Conservation (phyloP, 2,329 filamentous ascomycete species). For the Trichoderma asperellum region DNA sequence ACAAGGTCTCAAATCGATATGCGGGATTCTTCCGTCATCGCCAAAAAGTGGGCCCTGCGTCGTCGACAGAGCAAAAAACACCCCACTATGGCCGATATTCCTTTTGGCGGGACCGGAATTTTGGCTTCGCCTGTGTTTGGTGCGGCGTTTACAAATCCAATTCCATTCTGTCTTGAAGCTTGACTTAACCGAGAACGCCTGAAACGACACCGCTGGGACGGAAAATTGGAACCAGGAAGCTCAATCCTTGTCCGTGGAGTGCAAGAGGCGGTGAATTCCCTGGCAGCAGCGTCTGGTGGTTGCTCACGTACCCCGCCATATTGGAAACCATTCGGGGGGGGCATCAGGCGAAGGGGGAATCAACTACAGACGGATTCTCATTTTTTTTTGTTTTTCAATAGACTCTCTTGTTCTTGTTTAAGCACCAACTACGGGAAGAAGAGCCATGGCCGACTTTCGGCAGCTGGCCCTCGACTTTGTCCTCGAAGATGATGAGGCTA, state of each 20-base stretch:
- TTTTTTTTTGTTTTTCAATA: neutral
- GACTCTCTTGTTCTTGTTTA: neutral
- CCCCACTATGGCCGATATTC: slow-evolving; percentile 26
- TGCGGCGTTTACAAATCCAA: slow-evolving; percentile 16
- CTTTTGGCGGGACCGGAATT: neutral
- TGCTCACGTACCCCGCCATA: slow-evolving; percentile 22
- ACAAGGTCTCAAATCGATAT: neutral
- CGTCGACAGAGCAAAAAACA: slow-evolving; percentile 18
- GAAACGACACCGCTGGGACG: neutral
- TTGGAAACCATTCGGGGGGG: neutral
- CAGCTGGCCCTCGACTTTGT: slow-evolving; percentile 60
- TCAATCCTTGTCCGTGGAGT: neutral
- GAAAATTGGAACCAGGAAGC: neutral
- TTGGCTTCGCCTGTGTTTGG: slow-evolving; percentile 1
- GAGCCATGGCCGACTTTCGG: slow-evolving; percentile 54
- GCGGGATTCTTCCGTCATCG: slow-evolving; percentile 29
- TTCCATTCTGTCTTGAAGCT: neutral
- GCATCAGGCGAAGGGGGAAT: neutral
- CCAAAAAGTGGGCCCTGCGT: slow-evolving; percentile 26
- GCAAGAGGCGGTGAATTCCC: neutral
- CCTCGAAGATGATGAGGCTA: slow-evolving; percentile 53
- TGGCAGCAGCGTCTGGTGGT: neutral
- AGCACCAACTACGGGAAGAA: neutral
- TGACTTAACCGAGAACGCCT: neutral
- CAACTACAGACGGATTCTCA: neutral